Base-by-base conservation (phyloP, 202 grass and related monocot species). In the Zoysia matrella region DNA sequence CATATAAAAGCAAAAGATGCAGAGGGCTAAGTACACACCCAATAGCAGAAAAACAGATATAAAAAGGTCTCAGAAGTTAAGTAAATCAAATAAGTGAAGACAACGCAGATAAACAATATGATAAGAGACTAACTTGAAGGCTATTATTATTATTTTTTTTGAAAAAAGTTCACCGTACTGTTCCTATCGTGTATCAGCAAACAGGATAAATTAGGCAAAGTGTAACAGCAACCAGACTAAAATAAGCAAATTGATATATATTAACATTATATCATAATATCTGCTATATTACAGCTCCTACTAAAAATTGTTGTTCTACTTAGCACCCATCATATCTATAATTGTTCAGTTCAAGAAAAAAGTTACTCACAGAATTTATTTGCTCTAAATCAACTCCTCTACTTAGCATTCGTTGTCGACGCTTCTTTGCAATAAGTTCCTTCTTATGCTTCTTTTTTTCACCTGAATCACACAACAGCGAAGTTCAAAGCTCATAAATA, bases 381-480 rank as follows among this genome's bases (percentile, higher is more conserved):
- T 94, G 88, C 60, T 81, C 84, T 7, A 98, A 71, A 79, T 98
- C 92, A 89, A 98, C 90, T 60, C 95, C 95, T 81, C 95, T 85
- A 84, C 88, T 92, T 67, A 94, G 78, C 92, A 93, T 94, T 42
- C 90, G 86, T 67, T 94, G 90, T 40, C 56, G 80, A 45, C 88
- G 92, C 86, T 98, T 98, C 78, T 92, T 81, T 81, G 90, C 90
- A 91, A 94, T 89, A 44, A 81, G 84, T 60, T 98, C 95, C 79
- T 94, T 94, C 52, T 45, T 83, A 36, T 89, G 86, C 67, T 93
- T 94, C 95, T 93, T 94, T 79, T 91, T 94, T 77, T 87, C 92
- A 88, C 92, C 92, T 98, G 75, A 70, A 88, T 65, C 40, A 67
- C 53, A 80, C 47, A 56, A 58, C 11, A 83, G 52, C 69, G 51